Conservation (phyloP, 2,329 filamentous ascomycete genomes). For the Neobulgaria alba region DNA sequence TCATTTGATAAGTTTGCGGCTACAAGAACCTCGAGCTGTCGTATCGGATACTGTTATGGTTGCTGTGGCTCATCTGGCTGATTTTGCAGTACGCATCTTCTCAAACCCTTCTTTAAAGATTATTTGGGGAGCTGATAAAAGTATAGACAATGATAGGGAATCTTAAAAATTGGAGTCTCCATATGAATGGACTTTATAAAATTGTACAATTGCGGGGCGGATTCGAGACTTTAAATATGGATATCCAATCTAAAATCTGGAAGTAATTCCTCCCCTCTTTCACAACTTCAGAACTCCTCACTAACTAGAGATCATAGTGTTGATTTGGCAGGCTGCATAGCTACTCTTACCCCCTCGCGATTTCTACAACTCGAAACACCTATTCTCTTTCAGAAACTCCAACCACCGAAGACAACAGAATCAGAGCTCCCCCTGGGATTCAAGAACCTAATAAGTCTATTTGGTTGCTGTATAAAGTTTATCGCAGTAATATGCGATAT, state of each 20-base stretch:
- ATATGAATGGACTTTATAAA: background rate
- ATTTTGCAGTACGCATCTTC: background rate
- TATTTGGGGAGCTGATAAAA: background rate
- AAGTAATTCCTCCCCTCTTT: no score
- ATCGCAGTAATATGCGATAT: no score
- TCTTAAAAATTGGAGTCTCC: background rate
- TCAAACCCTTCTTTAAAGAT: background rate
- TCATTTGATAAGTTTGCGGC: background rate
- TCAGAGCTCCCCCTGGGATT: no score
- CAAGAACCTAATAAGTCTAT: no score
- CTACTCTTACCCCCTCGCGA: no score
- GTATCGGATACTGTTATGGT: background rate
- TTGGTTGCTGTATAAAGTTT: no score
- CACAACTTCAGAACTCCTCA: no score
- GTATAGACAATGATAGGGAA: background rate
- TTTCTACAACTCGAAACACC: no score
- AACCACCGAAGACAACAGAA: no score
- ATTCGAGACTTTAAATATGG: background rate
- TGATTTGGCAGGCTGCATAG: no score
- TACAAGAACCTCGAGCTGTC: background rate
- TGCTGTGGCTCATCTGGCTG: background rate
- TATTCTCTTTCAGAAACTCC: no score
- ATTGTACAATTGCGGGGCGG: background rate
- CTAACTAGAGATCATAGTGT: no score
- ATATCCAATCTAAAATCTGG: background rate